Conservation (phyloP, 2,329 filamentous ascomycete genomes). For the Trichoderma polysporum region DNA sequence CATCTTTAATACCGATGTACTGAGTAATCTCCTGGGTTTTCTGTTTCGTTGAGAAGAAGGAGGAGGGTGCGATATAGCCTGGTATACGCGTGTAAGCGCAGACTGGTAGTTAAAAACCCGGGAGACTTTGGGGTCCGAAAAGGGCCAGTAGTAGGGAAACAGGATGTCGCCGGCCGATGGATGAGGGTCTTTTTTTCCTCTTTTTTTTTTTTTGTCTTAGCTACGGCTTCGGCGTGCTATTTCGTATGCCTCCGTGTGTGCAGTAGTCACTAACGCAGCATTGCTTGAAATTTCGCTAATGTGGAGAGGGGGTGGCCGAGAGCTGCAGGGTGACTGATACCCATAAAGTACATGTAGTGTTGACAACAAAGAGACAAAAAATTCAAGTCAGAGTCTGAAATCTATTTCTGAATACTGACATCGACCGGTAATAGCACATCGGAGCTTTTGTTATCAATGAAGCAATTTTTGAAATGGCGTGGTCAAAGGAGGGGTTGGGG, state of each 20-base stretch:
- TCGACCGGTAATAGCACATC: background rate
- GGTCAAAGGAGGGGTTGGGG: background rate
- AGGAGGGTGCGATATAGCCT: background rate
- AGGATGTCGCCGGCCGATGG: background rate
- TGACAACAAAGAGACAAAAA: background rate
- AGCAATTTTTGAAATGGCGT: background rate
- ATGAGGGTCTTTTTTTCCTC: background rate
- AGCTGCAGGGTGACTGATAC: background rate
- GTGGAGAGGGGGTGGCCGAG: background rate
- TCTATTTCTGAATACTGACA: background rate
- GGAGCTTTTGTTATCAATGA: background rate
- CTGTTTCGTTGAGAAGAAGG: background rate
- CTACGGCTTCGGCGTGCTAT: background rate
- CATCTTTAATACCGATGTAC: background rate
- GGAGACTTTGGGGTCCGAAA: background rate
- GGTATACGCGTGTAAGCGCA: background rate
- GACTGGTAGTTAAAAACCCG: background rate
- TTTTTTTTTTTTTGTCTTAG: constrained; percentile 23
- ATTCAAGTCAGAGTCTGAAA: background rate
- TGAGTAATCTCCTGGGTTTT: background rate
- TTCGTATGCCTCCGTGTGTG: background rate
- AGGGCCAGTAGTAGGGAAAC: background rate
- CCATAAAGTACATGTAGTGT: background rate
- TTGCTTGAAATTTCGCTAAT: background rate
- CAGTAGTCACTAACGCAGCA: background rate